A percentile compares a stretch with the other conserved stretches of the same genome.
phyloP scores from a whole-genome alignment of 1,284 basidiomycete species.

The Ganoderma sp. region DNA sequence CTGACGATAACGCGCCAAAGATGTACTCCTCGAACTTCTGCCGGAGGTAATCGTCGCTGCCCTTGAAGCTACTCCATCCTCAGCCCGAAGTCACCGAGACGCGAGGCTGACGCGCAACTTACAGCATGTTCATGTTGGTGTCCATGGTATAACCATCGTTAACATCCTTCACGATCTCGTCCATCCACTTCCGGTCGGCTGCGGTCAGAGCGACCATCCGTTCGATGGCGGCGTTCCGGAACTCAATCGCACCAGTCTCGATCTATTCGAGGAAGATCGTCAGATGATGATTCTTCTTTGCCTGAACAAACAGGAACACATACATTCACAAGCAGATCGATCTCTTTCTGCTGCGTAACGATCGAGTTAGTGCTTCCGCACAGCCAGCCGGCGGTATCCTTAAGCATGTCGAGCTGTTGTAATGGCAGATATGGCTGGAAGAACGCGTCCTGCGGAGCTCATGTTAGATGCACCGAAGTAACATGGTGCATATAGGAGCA shows the following conservation, averaged over 20 bases:
- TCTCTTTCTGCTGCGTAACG: constrained; percentile 91
- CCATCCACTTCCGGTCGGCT: constrained; percentile 97
- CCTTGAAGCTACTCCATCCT: constrained; percentile 68
- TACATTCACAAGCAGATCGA: constrained; percentile 92
- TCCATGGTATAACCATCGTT: constrained; percentile 63
- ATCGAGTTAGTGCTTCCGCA: constrained; percentile 96
- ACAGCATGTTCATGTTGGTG: constrained; percentile 67
- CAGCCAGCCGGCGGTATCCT: constrained; percentile 82
- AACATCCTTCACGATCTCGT: constrained; percentile 56
- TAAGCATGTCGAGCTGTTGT: constrained; percentile 92
- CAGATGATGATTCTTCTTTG: background rate
- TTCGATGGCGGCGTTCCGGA: constrained; percentile 83
- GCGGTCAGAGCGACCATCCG: constrained; percentile 82
- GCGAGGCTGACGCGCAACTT: constrained; percentile 37
- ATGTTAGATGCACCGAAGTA: background rate
- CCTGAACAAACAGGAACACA: constrained; percentile 34
- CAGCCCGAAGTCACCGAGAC: background rate
- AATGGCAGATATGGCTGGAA: constrained; percentile 98
- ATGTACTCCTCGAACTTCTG: constrained; percentile 91
- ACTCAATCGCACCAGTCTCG: constrained; percentile 85
- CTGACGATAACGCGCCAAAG: constrained; percentile 76
- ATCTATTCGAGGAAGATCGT: constrained; percentile 53
- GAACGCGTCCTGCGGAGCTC: constrained; percentile 74
- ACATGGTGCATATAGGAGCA: constrained; percentile 2
- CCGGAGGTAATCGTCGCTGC: constrained; percentile 91